Percentiles rank a stretch among this genome's conserved stretches.
Conservation (phyloP, 306 rosid genomes). For the Herpetospermum pedunculosum region DNA sequence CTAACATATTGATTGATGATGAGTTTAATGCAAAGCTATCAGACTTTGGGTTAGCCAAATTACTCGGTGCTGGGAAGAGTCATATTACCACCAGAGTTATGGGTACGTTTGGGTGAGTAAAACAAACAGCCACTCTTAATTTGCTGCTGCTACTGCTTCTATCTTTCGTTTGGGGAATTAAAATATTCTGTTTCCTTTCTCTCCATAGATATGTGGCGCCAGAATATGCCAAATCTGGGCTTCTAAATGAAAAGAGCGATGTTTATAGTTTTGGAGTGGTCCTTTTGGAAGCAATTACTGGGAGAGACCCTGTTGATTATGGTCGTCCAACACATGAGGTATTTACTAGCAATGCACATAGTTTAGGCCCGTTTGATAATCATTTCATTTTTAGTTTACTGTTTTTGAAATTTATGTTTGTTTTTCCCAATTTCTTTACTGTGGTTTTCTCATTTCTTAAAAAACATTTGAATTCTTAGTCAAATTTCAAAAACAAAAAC, state of each 20-base stretch:
- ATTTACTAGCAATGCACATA: background rate
- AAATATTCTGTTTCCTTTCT: background rate
- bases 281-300: constrained; percentile 82
- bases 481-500: too few species aligned
- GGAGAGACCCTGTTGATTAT: constrained; percentile 93
- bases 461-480: too few species aligned
- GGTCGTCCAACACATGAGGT: constrained; percentile 70
- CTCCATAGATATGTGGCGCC: constrained; percentile 76
- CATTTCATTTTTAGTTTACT: too few species aligned
- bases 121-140: background rate
- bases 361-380: background rate
- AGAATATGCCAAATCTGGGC: constrained; percentile 91
- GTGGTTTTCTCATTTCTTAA: too few species aligned
- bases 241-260: constrained; percentile 86
- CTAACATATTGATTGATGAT: constrained; percentile 81
- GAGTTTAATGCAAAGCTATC: constrained; percentile 91
- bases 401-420: too few species aligned
- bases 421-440: too few species aligned
- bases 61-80: constrained; percentile 79
- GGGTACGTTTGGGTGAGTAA: constrained; percentile 94
- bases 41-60: constrained; percentile 87
- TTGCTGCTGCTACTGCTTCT: background rate
- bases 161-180: background rate
- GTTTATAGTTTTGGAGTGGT: constrained; percentile 92
- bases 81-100: constrained; percentile 88